Evolutionary conservation across 768 basidiomycete genomes (phyloP).

Genomic region (Tulasnella sp.): DNA sequence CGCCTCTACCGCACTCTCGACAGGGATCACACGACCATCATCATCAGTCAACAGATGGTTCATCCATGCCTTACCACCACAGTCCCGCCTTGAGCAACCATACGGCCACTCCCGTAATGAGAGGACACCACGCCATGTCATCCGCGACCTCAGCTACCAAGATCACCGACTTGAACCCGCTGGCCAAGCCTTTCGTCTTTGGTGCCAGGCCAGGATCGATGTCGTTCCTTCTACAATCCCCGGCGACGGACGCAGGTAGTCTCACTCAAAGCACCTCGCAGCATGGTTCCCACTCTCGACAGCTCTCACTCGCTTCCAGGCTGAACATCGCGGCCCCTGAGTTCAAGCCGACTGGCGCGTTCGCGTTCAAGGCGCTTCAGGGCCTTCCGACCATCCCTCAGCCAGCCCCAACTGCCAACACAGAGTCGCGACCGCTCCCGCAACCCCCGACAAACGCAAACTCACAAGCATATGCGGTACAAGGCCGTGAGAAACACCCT

Average conservation of each 20-base stretch:
- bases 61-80: constrained; percentile 7
- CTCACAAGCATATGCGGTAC: constrained; percentile 32
- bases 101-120: constrained; percentile 13
- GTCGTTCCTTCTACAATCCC: constrained; percentile 13
- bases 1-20: constrained; percentile 55
- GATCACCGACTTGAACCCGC: constrained; percentile 48
- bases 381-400: constrained; percentile 51
- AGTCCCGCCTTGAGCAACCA: constrained; percentile 17
- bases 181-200: constrained; percentile 78
- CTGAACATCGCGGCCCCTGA: constrained; percentile 70
- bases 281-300: constrained; percentile 5
- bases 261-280: not conserved
- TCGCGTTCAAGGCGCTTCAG: constrained; percentile 64
- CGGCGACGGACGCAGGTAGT: constrained; percentile 2
- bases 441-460: constrained; percentile 25
- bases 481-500: constrained; percentile 75
- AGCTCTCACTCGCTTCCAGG: constrained; percentile 3
- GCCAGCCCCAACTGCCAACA: constrained; percentile 19
- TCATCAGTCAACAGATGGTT: constrained; percentile 31
- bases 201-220: constrained; percentile 27
- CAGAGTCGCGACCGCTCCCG: constrained; percentile 32
- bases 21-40: constrained; percentile 51
- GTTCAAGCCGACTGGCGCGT: constrained; percentile 60
- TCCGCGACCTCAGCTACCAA: constrained; percentile 22
- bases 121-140: constrained; percentile 14